A percentile compares a stretch with the other conserved stretches of the same genome.
These are phyloP conservation scores for Ogataea trehaloabstinens DNA, from an alignment of 805 yeast genomes.

Conservation along the genomic window DNA sequence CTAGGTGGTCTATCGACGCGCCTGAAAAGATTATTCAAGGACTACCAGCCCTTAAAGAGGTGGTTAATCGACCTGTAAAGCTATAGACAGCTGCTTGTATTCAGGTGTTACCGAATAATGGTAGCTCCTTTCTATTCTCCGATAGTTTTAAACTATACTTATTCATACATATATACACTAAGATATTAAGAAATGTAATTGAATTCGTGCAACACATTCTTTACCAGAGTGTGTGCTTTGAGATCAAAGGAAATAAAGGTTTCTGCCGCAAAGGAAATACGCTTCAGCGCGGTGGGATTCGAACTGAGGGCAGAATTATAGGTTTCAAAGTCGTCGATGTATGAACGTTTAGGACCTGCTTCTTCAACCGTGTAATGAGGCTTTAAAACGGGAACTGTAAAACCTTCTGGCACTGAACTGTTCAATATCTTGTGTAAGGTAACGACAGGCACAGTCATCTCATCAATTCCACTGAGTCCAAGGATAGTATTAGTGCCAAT, in stretches of 20 bases:
- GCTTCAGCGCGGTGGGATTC: constrained; percentile 10
- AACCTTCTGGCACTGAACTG: constrained; percentile 25
- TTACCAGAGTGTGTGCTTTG: neutral
- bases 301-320: constrained; percentile 7
- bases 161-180: no score
- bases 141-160: no score
- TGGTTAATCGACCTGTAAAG: no score
- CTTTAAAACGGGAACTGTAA: constrained; percentile 9
- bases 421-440: constrained; percentile 23
- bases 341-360: constrained; percentile 15
- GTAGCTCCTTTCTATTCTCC: no score
- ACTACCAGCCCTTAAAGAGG: no score
- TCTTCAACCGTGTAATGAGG: constrained; percentile 13
- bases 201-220: constrained; percentile 1
- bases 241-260: constrained; percentile 14
- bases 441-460: constrained; percentile 28
- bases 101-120: no score
- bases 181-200: neutral
- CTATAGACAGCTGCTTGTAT: no score
- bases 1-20: neutral
- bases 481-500: constrained; percentile 24
- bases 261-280: constrained; percentile 13
- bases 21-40: neutral
- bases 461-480: constrained; percentile 33
- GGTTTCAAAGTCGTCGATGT: constrained; percentile 10